Evolutionary conservation across 2,329 filamentous ascomycete genomes (phyloP), one percentile per base, ranked within the genome.

Genomic region (Pseudogymnoascus sp.): DNA sequence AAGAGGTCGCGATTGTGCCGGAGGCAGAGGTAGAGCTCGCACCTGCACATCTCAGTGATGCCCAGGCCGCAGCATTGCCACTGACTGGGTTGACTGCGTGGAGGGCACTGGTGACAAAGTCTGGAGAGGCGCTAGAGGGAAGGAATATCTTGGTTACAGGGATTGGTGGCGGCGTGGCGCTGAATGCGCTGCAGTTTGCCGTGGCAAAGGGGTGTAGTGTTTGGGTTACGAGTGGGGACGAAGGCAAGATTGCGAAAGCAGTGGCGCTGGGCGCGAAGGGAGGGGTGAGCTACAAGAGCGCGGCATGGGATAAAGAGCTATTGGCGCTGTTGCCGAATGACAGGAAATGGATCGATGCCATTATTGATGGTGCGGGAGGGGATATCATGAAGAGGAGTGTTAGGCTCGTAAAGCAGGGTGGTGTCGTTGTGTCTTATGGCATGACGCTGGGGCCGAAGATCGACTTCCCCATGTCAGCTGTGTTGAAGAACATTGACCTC

Each of bases 311-410:
- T 64, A 89, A 88, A 80, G 85, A 89, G 71, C 77, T 97, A 63
- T 75, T 79, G 19, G 76, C 75, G 56, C 72, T 86, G 69, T 77
- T 96, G 26, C 85, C 89, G 0, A 75, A 78, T 42, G 85, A 88
- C 56, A 81, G 86, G 67, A 85, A 86, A 62, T 90, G 81, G 67
- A 72, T 95, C 6, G 95, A 97, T 76, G 87, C 89, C 19, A 87
- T 97, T 59, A 83, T 97, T 68, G 95, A 97, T 76, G 93, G 95
- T 1, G 93, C 93, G 0, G 93, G 93, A 2, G 93, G 91, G 1
- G 88, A 96, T 75, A 81, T 96, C 47, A 83, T 96, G 50, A 37
- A 50, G 33, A 7, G 35, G 53, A 10, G 44, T 62, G 33, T 26
- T 59, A 61, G 33, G 65, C n/a, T 13, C 24, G 59, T 65, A 40